Conservation (phyloP, 257 asterid species). For the Solanum medicagineum region DNA sequence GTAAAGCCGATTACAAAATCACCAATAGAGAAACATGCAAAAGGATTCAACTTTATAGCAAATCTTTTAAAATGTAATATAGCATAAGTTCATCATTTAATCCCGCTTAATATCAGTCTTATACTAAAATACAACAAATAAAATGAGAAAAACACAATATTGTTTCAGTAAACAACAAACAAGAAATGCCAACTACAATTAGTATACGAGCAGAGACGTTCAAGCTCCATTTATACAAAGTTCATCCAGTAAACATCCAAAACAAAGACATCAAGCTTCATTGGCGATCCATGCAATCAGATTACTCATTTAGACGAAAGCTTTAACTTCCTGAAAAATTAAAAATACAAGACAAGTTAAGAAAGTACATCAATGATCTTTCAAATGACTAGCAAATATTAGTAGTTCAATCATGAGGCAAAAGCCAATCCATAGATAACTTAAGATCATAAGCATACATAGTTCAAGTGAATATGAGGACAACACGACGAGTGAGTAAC, state of each 20-base stretch:
- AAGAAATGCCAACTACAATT: not conserved
- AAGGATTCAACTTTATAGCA: too few relatives aligned
- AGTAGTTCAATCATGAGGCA: too few relatives aligned
- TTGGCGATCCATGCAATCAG: accelerated
- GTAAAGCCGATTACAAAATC: too few relatives aligned
- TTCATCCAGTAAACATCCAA: not conserved
- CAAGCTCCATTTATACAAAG: not conserved
- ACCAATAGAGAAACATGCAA: too few relatives aligned
- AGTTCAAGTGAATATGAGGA: too few relatives aligned
- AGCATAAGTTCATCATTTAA: not conserved
- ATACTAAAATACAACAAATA: not conserved
- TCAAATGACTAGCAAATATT: too few relatives aligned
- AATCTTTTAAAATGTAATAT: not conserved
- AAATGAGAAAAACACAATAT: not conserved
- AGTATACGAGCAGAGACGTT: accelerated
- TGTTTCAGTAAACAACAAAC: not conserved
- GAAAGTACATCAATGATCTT: too few relatives aligned
- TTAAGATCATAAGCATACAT: too few relatives aligned
- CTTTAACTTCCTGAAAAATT: too few relatives aligned
- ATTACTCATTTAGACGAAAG: not conserved
- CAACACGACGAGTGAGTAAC: too few relatives aligned
- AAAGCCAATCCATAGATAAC: too few relatives aligned
- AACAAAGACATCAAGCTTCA: not conserved
- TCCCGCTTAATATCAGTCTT: not conserved
- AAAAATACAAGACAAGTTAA: too few relatives aligned